A percentile compares a stretch with the other conserved stretches of the same genome.
Conservation (phyloP, 768 basidiomycete species). For the Lentinula guzmanii region DNA sequence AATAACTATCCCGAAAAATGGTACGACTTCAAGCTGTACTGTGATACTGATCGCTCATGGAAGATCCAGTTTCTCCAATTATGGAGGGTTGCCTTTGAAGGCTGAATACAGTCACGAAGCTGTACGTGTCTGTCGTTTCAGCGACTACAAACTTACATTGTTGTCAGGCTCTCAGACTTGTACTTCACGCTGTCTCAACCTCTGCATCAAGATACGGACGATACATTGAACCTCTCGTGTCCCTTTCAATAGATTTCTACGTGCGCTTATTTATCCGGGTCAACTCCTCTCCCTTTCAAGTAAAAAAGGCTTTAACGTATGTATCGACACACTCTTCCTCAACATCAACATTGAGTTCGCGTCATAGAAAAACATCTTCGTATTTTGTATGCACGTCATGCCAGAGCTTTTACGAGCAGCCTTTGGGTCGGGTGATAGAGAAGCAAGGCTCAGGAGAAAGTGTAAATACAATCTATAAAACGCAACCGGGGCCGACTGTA, state of each 20-base stretch:
- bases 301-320: slow-evolving; percentile 78
- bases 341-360: background rate
- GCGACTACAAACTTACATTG: slow-evolving; percentile 1
- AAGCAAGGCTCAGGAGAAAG: slow-evolving; percentile 51
- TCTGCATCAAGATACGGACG: slow-evolving; percentile 91
- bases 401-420: slow-evolving; percentile 77
- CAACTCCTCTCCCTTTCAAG: slow-evolving; percentile 66
- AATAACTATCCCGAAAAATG: slow-evolving; percentile 97
- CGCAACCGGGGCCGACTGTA: slow-evolving; percentile 61
- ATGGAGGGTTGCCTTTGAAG: slow-evolving; percentile 85
- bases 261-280: slow-evolving; percentile 87
- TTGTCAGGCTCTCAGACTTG: slow-evolving; percentile 76
- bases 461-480: slow-evolving; percentile 65
- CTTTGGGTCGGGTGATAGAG: slow-evolving; percentile 70
- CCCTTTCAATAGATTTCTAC: slow-evolving; percentile 96
- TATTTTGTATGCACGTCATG: slow-evolving; percentile 85
- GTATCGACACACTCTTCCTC: slow-evolving; percentile 17
- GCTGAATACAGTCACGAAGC: slow-evolving; percentile 96
- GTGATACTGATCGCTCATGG: background rate
- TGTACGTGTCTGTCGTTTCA: slow-evolving; percentile 34
- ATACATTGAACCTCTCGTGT: slow-evolving; percentile 83
- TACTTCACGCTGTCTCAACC: slow-evolving; percentile 80
- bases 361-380: slow-evolving; percentile 70
- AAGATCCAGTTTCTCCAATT: slow-evolving; percentile 76
- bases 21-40: slow-evolving; percentile 31